These are phyloP conservation scores for Karstenula rhodostoma DNA, from an alignment of 2,329 filamentous ascomycete genomes.

Conservation along the genomic window DNA sequence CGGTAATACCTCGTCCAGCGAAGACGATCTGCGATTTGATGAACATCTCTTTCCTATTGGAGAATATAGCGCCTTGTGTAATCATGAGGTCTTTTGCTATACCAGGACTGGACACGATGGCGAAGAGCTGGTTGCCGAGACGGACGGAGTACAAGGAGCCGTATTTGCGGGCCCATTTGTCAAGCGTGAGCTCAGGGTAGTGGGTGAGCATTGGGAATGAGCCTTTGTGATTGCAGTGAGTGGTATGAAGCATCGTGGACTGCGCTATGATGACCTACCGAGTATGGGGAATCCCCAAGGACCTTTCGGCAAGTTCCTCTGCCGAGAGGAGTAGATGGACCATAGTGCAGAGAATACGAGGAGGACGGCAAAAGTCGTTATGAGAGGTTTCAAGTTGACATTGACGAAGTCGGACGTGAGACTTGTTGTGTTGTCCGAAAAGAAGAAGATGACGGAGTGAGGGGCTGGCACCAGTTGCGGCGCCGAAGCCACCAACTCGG, in stretches of 20 bases:
- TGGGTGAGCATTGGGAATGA: conserved; percentile 20
- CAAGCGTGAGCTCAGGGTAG: conserved; percentile 22
- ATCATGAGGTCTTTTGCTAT: conserved; percentile 23
- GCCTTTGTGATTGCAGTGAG: conserved; percentile 3
- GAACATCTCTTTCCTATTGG: conserved; percentile 23
- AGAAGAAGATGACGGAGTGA: background rate
- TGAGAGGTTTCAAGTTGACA: background rate
- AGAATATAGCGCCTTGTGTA: conserved; percentile 21
- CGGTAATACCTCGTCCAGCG: conserved; percentile 17
- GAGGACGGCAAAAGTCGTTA: background rate
- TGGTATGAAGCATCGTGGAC: background rate
- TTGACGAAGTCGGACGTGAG: background rate
- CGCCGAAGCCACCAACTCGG: background rate
- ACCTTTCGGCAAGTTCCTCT: conserved; percentile 12
- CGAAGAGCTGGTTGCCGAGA: conserved; percentile 23
- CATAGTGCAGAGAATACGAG: background rate
- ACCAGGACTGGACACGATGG: conserved; percentile 20
- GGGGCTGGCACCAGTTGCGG: background rate
- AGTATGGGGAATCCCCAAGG: conserved; percentile 15
- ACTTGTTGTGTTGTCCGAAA: background rate
- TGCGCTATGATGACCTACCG: conserved; percentile 1
- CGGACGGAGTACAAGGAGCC: conserved; percentile 17
- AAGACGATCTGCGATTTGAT: conserved; percentile 23
- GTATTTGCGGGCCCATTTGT: conserved; percentile 22
- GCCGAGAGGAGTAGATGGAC: background rate